phyloP scores from a whole-genome alignment of 2,329 filamentous ascomycete species.

The Amylocarpus encephaloides region DNA sequence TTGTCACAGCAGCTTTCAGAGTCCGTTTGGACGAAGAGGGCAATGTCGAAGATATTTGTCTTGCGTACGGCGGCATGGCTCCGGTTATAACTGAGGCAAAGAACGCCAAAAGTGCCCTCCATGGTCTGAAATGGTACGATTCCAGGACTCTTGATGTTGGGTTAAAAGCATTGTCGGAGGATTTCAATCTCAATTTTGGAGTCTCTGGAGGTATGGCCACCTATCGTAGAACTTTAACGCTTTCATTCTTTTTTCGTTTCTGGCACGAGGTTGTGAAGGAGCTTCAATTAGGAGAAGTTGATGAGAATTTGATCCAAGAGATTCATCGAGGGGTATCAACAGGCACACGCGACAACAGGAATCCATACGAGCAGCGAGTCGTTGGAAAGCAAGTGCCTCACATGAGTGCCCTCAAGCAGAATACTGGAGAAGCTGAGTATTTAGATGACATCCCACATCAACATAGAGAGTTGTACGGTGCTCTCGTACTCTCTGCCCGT shows the following conservation, averaged over 20 bases:
- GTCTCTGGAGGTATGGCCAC: constrained; percentile 96
- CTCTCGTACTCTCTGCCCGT: constrained; percentile 77
- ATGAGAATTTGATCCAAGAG: constrained; percentile 70
- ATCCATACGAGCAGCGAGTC: constrained; percentile 72
- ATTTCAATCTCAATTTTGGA: constrained; percentile 80
- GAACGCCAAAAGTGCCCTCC: constrained; percentile 63
- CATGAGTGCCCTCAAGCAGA: constrained; percentile 84
- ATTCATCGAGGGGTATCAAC: constrained; percentile 76
- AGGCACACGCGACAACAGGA: constrained; percentile 66
- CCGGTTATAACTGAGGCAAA: constrained; percentile 77
- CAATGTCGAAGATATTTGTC: constrained; percentile 62
- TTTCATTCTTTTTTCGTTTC: constrained; percentile 94
- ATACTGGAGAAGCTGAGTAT: constrained; percentile 87
- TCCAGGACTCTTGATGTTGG: constrained; percentile 75
- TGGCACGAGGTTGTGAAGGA: constrained; percentile 76
- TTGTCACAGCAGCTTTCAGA: constrained; percentile 80
- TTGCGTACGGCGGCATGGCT: constrained; percentile 93
- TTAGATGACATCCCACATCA: constrained; percentile 85
- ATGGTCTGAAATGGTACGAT: constrained; percentile 72
- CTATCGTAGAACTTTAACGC: constrained; percentile 78
- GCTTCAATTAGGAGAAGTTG: constrained; percentile 48
- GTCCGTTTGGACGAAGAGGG: constrained; percentile 64
- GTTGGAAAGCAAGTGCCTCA: constrained; percentile 78
- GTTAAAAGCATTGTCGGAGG: constrained; percentile 75
- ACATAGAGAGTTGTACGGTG: constrained; percentile 81